A percentile compares a stretch with the other conserved stretches of the same genome.
Evolutionary conservation across 2,329 filamentous ascomycete species (phyloP).

Genomic region (Nemania sp.): DNA sequence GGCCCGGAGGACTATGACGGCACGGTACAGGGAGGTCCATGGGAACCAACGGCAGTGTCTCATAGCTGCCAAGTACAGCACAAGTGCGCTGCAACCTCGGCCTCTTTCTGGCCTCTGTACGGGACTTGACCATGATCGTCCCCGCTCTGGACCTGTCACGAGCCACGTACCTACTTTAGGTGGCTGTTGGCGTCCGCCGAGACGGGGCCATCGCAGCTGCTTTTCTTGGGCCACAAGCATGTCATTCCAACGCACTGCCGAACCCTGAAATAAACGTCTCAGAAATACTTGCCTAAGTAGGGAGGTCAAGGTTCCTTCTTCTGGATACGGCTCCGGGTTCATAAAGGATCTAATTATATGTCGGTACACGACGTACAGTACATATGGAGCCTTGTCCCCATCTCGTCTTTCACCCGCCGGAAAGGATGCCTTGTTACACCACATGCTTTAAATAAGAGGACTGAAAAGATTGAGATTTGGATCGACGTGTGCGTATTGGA

Average conservation of each 20-base stretch:
- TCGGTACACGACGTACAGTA: too few species aligned
- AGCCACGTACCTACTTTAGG: too few species aligned
- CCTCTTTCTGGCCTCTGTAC: conserved; percentile 21
- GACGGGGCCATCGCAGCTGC: conserved; percentile 6
- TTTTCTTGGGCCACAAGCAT: conserved; percentile 14
- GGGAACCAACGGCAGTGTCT: conserved; percentile 14
- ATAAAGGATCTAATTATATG: background rate
- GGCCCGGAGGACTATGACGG: conserved; percentile 16
- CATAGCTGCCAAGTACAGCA: conserved; percentile 23
- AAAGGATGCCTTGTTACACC: too few species aligned
- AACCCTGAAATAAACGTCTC: conserved; percentile 12
- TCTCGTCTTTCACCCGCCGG: too few species aligned
- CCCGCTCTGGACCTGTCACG: conserved; percentile 4
- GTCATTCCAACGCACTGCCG: conserved; percentile 19
- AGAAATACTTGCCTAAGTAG: background rate
- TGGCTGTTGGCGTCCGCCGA: conserved; percentile 4
- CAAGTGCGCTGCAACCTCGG: conserved; percentile 33
- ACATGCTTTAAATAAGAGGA: conserved; percentile 1
- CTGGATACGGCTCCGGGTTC: too few species aligned
- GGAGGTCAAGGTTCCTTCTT: background rate
- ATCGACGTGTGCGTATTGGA: conserved; percentile 8
- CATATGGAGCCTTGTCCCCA: too few species aligned
- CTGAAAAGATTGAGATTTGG: conserved; percentile 13
- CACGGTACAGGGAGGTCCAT: conserved; percentile 24
- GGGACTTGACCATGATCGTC: background rate